These are phyloP conservation scores for Eudorina sp. DNA, from an alignment of 139 green algal genomes.

Conservation along the genomic window DNA sequence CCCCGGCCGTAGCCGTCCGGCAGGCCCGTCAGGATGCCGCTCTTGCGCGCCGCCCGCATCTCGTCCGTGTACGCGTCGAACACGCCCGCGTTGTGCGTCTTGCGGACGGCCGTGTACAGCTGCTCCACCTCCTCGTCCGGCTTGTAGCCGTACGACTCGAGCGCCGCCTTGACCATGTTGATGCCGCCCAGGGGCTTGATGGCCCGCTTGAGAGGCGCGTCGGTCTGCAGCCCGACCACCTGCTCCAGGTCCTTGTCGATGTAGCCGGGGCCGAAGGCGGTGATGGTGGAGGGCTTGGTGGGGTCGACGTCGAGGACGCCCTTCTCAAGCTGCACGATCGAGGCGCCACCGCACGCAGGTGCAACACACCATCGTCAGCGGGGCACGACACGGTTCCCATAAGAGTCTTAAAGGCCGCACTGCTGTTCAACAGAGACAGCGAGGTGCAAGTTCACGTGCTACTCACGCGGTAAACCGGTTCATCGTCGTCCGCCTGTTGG, in stretches of 20 bases:
- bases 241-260: slow-evolving; percentile 72
- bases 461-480: too few species aligned
- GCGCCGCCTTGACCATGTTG: slow-evolving; percentile 78
- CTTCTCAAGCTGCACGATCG: neutral
- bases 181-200: slow-evolving; percentile 85
- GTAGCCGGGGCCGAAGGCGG: slow-evolving; percentile 75
- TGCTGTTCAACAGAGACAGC: neutral
- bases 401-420: neutral
- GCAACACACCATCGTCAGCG: too few species aligned
- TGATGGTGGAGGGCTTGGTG: slow-evolving; percentile 73
- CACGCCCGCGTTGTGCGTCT: slow-evolving; percentile 85
- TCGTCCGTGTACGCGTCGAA: slow-evolving; percentile 86
- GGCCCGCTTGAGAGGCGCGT: slow-evolving; percentile 77
- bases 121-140: slow-evolving; percentile 56
- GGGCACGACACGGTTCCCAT: neutral
- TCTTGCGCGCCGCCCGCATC: slow-evolving; percentile 77
- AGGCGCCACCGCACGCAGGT: neutral
- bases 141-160: slow-evolving; percentile 69
- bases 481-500: too few species aligned
- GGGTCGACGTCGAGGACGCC: slow-evolving; percentile 78
- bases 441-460: neutral
- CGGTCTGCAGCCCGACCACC: slow-evolving; percentile 80
- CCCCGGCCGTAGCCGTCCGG: slow-evolving; percentile 80
- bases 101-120: slow-evolving; percentile 70
- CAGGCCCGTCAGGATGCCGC: slow-evolving; percentile 81